Evolutionary conservation across 2,329 filamentous ascomycete genomes (phyloP), one percentile per base, ranked within the genome.

Genomic region (Cladophialophora chaetospira): DNA sequence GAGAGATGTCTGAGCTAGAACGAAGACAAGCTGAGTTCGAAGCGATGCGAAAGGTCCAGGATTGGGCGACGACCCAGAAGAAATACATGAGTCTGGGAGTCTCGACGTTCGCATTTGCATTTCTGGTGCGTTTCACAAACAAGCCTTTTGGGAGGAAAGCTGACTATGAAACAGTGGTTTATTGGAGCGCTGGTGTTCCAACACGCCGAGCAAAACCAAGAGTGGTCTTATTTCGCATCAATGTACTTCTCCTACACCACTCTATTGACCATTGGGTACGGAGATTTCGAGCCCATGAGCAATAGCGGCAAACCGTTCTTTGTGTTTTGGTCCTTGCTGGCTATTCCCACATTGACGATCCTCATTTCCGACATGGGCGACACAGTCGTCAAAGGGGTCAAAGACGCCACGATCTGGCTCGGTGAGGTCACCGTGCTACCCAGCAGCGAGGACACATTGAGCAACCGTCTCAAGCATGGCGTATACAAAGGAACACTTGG

Each of bases 201-300:
- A 67, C 63, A 70, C 3, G 70, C 76, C 1, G 80, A 83, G 58
- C 69, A 70, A 29, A 70, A 70, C 1, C 68, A 74, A 49, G 70
- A 77, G 52, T 82, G 79, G 78, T 75, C 72, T 3, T 82, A 82
- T 66, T 82, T 82, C 57, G 66, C 75, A 4, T 69, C 75, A 0
- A 66, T 83, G 1, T 83, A 83, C 65, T 83, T 82, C 63, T 70
- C 77, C 4, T 83, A 80, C 62, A 76, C 75, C 0, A 76, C 74
- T 3, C 73, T 83, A 9, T 65, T 82, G 23, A 83, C 81, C 0
- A 81, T 83, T 42, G 80, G 81, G 1, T 83, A 83, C 60, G 80
- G 81, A 25, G 79, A 82, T 60, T 70, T 74, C 19, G 68, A 70
- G 1, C 77, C 75, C 0, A 67, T 70, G 11, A 77, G 73, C 48